Evolutionary conservation across 139 green algal genomes (phyloP), one percentile per base, ranked within the genome.

Genomic region (Choricystis sp.): DNA sequence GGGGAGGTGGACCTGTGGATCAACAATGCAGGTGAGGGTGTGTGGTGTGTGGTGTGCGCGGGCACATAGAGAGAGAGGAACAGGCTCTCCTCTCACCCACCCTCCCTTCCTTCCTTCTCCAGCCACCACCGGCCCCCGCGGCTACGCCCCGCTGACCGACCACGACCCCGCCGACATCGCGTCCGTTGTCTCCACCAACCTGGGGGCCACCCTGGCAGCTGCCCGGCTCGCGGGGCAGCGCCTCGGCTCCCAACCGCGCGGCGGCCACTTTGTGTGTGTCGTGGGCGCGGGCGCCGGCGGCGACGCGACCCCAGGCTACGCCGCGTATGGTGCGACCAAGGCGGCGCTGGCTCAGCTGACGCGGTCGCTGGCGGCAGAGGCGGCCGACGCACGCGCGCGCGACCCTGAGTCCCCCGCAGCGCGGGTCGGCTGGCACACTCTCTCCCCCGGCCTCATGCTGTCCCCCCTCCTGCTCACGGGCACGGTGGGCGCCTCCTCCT

Each of bases 221-320:
- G 85, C 76, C 2, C 67, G 73, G 3, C 73, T 67, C 0, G 86
- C 78, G 28, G 72, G 82, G 49, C 56, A 48, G 21, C 19, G 71
- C 25, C 84, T 91, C 73, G 30, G 20, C 26, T n/a, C n/a, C 21
- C 83, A 89, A 66, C 49, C 30, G 30, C 22, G 57, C 28, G 67
- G 75, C 22, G 88, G 88, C 1, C 89, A 96, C 75, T 66, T 96
- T 3, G 96, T 96, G 79, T 89, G 92, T 65, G 83, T 94, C 75
- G 87, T 94, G 30, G 89, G 89, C 1, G 85, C 85, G 0, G 84
- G 80, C 1, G 76, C 81, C 1, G 86, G 92, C 63, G 85, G 85
- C 57, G 48, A 60, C 23, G 57, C 86, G 52, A 94, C 85, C 0
- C 86, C 86, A 14, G 72, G 82, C 60, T 95, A 92, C 59, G 81